These are phyloP conservation scores for Aspergillus sp. DNA, from an alignment of 2,329 filamentous ascomycete species.

Conservation along the genomic window DNA sequence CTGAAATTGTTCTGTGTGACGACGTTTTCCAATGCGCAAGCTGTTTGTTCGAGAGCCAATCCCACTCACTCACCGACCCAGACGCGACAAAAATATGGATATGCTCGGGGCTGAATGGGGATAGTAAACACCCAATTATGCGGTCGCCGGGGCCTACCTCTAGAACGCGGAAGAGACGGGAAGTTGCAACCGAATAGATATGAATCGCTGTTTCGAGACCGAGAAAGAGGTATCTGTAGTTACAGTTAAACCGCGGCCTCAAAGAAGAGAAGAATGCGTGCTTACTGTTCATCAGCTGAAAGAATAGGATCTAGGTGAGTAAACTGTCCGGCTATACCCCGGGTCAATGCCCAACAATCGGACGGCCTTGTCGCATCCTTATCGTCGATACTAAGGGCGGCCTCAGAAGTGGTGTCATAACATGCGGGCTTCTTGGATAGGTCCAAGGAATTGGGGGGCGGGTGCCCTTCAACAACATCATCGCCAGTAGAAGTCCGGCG, in stretches of 20 bases:
- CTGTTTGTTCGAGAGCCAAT: slow-evolving; percentile 54
- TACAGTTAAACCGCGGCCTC: slow-evolving; percentile 5
- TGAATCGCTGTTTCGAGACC: slow-evolving; percentile 73
- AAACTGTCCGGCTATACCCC: slow-evolving; percentile 56
- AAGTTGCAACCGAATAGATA: slow-evolving; percentile 78
- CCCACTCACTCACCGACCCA: slow-evolving; percentile 56
- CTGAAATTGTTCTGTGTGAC: slow-evolving; percentile 34
- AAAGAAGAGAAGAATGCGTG: not conserved
- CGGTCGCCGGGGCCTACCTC: slow-evolving; percentile 49
- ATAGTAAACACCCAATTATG: slow-evolving; percentile 55
- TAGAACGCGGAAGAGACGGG: slow-evolving; percentile 74
- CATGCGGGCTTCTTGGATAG: not conserved
- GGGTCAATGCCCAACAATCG: slow-evolving; percentile 48
- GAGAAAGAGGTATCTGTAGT: slow-evolving; percentile 67
- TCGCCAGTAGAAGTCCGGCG: slow-evolving; percentile 29
- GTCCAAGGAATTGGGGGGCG: not conserved
- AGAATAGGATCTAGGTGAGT: slow-evolving; percentile 58
- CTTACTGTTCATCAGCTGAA: slow-evolving; percentile 56
- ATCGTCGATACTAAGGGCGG: slow-evolving; percentile 13
- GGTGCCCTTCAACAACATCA: slow-evolving; percentile 21
- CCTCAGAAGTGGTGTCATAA: not conserved
- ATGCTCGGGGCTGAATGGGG: slow-evolving; percentile 49
- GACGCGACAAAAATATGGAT: slow-evolving; percentile 54
- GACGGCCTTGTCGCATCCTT: slow-evolving; percentile 12
- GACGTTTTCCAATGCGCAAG: slow-evolving; percentile 46